Evolutionary conservation across 768 basidiomycete species (phyloP).

Genomic region (Lepiota venenata): DNA sequence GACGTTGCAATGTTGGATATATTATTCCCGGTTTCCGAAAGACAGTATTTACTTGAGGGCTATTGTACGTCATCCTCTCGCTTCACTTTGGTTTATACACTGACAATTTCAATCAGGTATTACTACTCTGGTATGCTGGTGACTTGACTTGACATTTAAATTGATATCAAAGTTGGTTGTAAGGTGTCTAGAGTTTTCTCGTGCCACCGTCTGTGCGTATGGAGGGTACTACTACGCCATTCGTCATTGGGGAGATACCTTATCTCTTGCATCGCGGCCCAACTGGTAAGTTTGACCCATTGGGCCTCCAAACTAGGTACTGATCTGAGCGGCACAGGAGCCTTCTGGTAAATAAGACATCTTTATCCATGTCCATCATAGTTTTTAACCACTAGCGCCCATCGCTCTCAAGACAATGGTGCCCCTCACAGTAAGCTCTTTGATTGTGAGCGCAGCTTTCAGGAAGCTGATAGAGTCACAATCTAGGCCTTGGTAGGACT

Average conservation of each 20-base stretch:
- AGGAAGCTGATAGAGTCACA: not conserved
- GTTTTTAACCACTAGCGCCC: not conserved
- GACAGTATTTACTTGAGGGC: not conserved
- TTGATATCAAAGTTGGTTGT: not conserved
- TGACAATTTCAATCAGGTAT: not conserved
- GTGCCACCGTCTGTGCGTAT: not conserved
- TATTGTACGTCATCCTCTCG: not conserved
- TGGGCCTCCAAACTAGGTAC: too few relatives aligned
- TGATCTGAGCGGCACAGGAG: not conserved
- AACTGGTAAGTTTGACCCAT: not conserved
- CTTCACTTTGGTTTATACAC: not conserved
- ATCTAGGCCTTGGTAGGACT: not conserved
- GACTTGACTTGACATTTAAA: not conserved
- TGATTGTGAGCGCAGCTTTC: too few relatives aligned
- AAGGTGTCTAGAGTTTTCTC: not conserved
- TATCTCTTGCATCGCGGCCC: not conserved
- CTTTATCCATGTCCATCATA: not conserved
- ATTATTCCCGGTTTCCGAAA: not conserved
- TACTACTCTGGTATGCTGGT: not conserved
- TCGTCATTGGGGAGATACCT: not conserved
- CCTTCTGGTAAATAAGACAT: not conserved
- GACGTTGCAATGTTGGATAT: constrained; percentile 4
- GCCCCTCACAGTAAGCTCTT: not conserved
- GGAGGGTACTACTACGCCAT: constrained; percentile 1
- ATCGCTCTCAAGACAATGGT: not conserved